Percentiles rank a stretch among this genome's conserved stretches.
These are phyloP conservation scores for Capsella bursapastoris DNA, from an alignment of 345 rosid species.

Conservation along the genomic window DNA sequence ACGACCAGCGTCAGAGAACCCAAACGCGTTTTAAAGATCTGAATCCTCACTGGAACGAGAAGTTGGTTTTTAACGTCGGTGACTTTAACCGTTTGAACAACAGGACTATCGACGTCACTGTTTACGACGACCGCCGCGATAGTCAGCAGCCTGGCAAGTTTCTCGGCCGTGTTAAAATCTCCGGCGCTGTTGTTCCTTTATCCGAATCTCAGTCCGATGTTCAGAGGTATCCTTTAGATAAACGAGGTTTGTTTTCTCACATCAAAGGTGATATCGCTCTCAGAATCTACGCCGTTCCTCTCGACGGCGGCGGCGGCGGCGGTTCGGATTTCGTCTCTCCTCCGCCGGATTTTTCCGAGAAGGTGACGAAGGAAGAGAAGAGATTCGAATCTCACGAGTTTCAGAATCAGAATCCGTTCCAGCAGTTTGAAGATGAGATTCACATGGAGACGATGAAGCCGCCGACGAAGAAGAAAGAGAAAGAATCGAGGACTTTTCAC, in stretches of 20 bases:
- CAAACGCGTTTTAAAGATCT: slow-evolving; percentile 68
- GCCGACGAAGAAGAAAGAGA: slow-evolving; percentile 60
- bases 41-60: slow-evolving; percentile 76
- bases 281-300: slow-evolving; percentile 49
- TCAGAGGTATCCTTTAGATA: slow-evolving; percentile 84
- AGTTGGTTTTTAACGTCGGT: slow-evolving; percentile 59
- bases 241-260: slow-evolving; percentile 74
- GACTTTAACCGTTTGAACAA: slow-evolving; percentile 50
- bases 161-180: slow-evolving; percentile 83
- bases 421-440: slow-evolving; percentile 35
- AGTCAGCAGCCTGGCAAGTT: slow-evolving; percentile 59
- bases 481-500: slow-evolving; percentile 76
- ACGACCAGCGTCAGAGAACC: slow-evolving; percentile 63
- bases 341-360: slow-evolving; percentile 12
- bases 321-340: slow-evolving; percentile 30
- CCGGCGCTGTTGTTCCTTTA: slow-evolving; percentile 62
- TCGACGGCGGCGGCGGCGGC: slow-evolving; percentile 44
- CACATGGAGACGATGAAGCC: slow-evolving; percentile 47
- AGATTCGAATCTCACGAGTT: slow-evolving; percentile 45
- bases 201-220: slow-evolving; percentile 63
- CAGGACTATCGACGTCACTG: slow-evolving; percentile 58
- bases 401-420: slow-evolving; percentile 20
- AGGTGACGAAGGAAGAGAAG: slow-evolving; percentile 32
- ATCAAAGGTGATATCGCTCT: slow-evolving; percentile 78
- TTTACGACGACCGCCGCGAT: slow-evolving; percentile 60